A percentile compares a stretch with the other conserved stretches of the same genome.
Conservation (phyloP, 208 protist species). For the Trypanosoma avium region DNA sequence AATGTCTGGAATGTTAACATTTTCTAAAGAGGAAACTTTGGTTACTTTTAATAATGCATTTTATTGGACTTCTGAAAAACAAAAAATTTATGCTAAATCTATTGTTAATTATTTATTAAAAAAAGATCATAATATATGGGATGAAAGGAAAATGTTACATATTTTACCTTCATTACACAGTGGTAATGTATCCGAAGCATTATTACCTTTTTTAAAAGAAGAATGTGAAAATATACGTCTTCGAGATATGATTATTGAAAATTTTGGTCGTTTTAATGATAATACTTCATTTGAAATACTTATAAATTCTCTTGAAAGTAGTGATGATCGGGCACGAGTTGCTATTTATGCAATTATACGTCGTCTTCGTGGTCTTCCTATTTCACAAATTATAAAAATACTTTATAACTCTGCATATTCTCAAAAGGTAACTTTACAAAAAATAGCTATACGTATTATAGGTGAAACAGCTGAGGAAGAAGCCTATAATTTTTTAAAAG, state of each 20-base stretch:
- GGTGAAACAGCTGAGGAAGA: neutral
- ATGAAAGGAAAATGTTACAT: neutral
- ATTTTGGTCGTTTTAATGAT: constrained; percentile 13
- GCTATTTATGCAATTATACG: constrained; percentile 14
- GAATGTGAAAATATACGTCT: neutral
- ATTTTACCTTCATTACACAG: constrained; percentile 6
- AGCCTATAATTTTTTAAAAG: constrained; percentile 9
- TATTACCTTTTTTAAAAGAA: neutral
- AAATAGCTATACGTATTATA: constrained; percentile 8
- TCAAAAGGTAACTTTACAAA: constrained; percentile 15
- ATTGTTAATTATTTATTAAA: neutral
- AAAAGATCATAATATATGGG: neutral
- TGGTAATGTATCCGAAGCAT: constrained; percentile 10
- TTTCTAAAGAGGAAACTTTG: neutral
- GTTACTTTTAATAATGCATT: constrained; percentile 7
- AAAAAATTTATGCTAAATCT: constrained; percentile 23
- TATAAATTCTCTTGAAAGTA: neutral
- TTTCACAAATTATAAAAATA: constrained; percentile 6
- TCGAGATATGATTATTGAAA: neutral
- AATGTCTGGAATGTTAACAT: neutral
- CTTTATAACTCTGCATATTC: constrained; percentile 8
- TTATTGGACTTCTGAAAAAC: constrained; percentile 14
- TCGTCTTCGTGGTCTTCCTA: constrained; percentile 6
- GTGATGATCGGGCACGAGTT: constrained; percentile 1
- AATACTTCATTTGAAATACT: constrained; percentile 10